Evolutionary conservation across 768 basidiomycete species (phyloP).

Genomic region (Pisolithus microcarpus): DNA sequence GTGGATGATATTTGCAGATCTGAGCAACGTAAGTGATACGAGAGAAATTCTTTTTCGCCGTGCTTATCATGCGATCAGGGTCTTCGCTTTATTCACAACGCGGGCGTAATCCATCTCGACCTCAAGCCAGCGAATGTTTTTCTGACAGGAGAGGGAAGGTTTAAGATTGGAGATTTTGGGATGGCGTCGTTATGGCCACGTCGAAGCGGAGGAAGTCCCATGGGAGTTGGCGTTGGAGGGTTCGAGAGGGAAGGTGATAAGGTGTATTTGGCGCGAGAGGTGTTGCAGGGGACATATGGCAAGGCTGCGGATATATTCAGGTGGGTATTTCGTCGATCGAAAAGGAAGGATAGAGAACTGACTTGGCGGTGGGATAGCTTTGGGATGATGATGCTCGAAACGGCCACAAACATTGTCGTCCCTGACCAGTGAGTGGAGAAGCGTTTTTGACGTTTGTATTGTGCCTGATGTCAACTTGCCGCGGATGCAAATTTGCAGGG

Average conservation of each 20-base stretch:
- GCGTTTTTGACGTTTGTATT: constrained; percentile 5
- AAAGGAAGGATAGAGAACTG: neutral
- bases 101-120: constrained; percentile 90
- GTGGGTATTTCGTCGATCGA: constrained; percentile 32
- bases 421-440: constrained; percentile 82
- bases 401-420: constrained; percentile 91
- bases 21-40: constrained; percentile 66
- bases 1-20: constrained; percentile 92
- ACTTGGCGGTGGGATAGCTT: constrained; percentile 46
- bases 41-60: neutral
- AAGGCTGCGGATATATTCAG: constrained; percentile 96
- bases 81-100: constrained; percentile 80
- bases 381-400: constrained; percentile 93
- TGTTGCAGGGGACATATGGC: constrained; percentile 85
- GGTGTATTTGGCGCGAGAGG: constrained; percentile 93
- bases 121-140: constrained; percentile 97
- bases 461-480: constrained; percentile 11
- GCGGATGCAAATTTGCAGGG: constrained; percentile 43
- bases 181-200: constrained; percentile 95
- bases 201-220: constrained; percentile 28
- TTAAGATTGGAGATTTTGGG: constrained; percentile 98
- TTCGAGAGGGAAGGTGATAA: constrained; percentile 98
- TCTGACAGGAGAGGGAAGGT: constrained; percentile 74
- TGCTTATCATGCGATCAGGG: constrained; percentile 41
- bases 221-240: constrained; percentile 31